Percentiles rank a stretch among this genome's conserved stretches.
Evolutionary conservation across 495 filamentous ascomycete species (phyloP).

Genomic region (Thozetella sp.): DNA sequence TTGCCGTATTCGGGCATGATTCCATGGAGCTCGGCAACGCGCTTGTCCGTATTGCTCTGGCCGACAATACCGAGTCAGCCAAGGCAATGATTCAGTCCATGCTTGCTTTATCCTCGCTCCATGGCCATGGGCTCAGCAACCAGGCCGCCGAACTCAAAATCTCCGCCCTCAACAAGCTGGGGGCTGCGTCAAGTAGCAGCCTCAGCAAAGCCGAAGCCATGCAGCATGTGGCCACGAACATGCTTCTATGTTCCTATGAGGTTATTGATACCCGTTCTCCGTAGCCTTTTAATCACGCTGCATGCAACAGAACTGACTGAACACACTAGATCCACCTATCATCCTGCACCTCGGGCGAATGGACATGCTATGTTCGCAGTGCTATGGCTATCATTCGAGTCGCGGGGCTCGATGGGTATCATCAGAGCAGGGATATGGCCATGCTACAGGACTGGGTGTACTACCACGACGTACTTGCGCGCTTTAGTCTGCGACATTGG

Average conservation of each 20-base stretch:
- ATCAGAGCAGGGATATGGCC: slow-evolving; percentile 10
- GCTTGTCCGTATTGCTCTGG: slow-evolving; percentile 21
- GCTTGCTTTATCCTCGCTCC: slow-evolving; percentile 30
- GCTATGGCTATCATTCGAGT: slow-evolving; percentile 21
- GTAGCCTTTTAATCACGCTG: not conserved
- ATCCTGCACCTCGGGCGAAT: slow-evolving; percentile 23
- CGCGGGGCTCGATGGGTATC: slow-evolving; percentile 7
- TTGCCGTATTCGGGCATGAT: slow-evolving; percentile 21
- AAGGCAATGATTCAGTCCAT: slow-evolving; percentile 24
- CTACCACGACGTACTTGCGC: slow-evolving; percentile 34
- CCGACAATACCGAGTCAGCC: slow-evolving; percentile 14
- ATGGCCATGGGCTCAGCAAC: slow-evolving; percentile 22
- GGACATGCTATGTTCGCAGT: slow-evolving; percentile 24
- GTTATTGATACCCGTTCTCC: slow-evolving; percentile 8
- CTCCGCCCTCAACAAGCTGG: slow-evolving; percentile 21
- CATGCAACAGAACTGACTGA: not conserved
- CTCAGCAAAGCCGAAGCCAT: slow-evolving; percentile 20
- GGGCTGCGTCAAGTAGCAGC: slow-evolving; percentile 11
- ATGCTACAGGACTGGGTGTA: slow-evolving; percentile 33
- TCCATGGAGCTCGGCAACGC: slow-evolving; percentile 22
- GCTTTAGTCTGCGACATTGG: slow-evolving; percentile 34
- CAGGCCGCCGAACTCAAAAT: slow-evolving; percentile 32
- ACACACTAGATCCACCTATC: slow-evolving; percentile 12
- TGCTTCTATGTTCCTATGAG: slow-evolving; percentile 37
- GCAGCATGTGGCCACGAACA: slow-evolving; percentile 35